Conservation (phyloP, 148 eudicot genomes). For the Fallopia convolvulus region DNA sequence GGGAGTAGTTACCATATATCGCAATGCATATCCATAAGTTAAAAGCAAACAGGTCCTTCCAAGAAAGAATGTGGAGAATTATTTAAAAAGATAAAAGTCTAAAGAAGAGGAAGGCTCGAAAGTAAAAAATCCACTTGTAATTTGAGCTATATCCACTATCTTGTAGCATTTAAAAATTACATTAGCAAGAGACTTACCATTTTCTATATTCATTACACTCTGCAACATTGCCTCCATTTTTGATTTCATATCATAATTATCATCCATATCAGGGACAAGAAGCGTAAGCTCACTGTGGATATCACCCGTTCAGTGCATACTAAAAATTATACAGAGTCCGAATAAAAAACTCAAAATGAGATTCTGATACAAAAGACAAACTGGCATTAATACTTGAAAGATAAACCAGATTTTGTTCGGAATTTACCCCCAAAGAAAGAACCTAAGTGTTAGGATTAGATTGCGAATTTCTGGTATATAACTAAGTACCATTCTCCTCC, state of each 20-base stretch:
- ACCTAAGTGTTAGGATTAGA: no score
- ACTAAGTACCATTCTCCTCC: no score
- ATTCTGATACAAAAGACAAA: not conserved
- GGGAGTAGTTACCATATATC: no score
- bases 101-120: no score
- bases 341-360: not conserved
- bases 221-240: constrained; percentile 98
- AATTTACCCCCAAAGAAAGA: constrained; percentile 61
- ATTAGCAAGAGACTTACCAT: constrained; percentile 50
- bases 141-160: no score
- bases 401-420: not conserved
- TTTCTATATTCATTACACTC: constrained; percentile 92
- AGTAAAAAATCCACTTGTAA: no score
- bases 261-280: constrained; percentile 80
- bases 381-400: not conserved
- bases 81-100: no score
- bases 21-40: no score
- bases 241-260: constrained; percentile 64
- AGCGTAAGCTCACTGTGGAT: constrained; percentile 73
- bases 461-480: no score
- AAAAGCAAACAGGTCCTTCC: no score
- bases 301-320: constrained; percentile 28
- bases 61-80: no score
- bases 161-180: not conserved
- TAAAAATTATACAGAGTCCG: not conserved